phyloP scores from a whole-genome alignment of 1,139 yeast genomes.

The Candida labiduridarum region DNA sequence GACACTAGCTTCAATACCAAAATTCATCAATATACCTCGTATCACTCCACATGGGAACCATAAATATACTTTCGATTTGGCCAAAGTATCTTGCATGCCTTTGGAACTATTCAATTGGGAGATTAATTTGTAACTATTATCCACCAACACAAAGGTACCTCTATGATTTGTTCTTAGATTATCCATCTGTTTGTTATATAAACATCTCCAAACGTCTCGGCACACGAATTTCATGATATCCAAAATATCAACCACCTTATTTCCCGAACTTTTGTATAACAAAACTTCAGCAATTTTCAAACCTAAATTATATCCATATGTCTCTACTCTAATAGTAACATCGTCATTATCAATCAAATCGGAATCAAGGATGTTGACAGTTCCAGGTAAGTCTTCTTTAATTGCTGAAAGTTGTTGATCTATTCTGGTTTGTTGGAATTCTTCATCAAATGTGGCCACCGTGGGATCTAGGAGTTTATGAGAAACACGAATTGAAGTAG shows the following conservation, averaged over 20 bases:
- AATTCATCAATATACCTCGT: constrained; percentile 72
- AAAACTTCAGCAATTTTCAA: constrained; percentile 70
- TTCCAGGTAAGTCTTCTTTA: constrained; percentile 42
- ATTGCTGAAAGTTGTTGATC: constrained; percentile 27
- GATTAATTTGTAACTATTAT: constrained; percentile 61
- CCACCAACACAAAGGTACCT: constrained; percentile 80
- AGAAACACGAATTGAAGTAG: constrained; percentile 64
- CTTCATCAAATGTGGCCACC: constrained; percentile 10
- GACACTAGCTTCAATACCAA: constrained; percentile 69
- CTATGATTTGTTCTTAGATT: constrained; percentile 90
- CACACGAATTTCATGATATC: constrained; percentile 91
- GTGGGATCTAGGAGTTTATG: constrained; percentile 17
- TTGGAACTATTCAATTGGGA: constrained; percentile 54
- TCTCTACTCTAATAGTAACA: constrained; percentile 61
- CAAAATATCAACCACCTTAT: constrained; percentile 59
- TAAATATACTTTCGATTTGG: constrained; percentile 56
- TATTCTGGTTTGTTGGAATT: constrained; percentile 19
- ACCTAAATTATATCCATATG: constrained; percentile 76
- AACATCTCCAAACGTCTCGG: constrained; percentile 82
- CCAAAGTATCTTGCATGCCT: constrained; percentile 50
- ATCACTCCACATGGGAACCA: constrained; percentile 87
- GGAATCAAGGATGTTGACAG: constrained; percentile 40
- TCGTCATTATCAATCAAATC: constrained; percentile 49
- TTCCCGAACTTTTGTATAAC: constrained; percentile 53
- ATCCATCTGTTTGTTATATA: constrained; percentile 87